Conservation (phyloP, 2,329 filamentous ascomycete genomes). For the Exophiala sp. region DNA sequence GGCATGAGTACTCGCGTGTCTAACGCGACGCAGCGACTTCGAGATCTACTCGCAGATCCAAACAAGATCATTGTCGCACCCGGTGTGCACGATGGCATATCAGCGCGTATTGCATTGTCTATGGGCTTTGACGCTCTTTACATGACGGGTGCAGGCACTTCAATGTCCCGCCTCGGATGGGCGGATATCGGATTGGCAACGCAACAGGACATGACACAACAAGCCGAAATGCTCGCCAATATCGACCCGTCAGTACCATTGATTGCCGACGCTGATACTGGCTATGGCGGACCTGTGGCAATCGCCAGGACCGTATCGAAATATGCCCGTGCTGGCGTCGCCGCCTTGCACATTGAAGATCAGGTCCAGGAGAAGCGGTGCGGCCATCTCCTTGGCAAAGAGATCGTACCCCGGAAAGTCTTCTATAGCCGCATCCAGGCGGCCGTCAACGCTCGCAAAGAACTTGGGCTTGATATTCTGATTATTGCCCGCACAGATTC, state of each 20-base stretch:
- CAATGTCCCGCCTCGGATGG: conserved; percentile 47
- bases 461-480: conserved; percentile 38
- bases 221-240: conserved; percentile 53
- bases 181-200: conserved; percentile 52
- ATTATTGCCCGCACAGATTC: conserved; percentile 44
- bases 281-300: conserved; percentile 51
- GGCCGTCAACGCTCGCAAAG: conserved; percentile 38
- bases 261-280: conserved; percentile 53
- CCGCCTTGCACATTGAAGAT: conserved; percentile 57
- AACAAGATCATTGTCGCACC: conserved; percentile 55
- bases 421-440: conserved; percentile 38
- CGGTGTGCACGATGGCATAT: conserved; percentile 62
- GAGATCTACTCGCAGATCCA: neutral
- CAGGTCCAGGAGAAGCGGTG: conserved; percentile 39
- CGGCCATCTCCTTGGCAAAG: conserved; percentile 40
- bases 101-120: conserved; percentile 57
- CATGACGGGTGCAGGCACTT: conserved; percentile 49
- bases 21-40: neutral
- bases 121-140: conserved; percentile 52
- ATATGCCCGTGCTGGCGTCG: conserved; percentile 53
- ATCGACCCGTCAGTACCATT: conserved; percentile 48
- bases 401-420: conserved; percentile 35
- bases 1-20: conserved; percentile 1
- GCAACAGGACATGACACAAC: conserved; percentile 51
- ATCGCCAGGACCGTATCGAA: conserved; percentile 48